Base-by-base conservation (phyloP, 208 protist genomes). In the Acanthamoeba castellanii region DNA sequence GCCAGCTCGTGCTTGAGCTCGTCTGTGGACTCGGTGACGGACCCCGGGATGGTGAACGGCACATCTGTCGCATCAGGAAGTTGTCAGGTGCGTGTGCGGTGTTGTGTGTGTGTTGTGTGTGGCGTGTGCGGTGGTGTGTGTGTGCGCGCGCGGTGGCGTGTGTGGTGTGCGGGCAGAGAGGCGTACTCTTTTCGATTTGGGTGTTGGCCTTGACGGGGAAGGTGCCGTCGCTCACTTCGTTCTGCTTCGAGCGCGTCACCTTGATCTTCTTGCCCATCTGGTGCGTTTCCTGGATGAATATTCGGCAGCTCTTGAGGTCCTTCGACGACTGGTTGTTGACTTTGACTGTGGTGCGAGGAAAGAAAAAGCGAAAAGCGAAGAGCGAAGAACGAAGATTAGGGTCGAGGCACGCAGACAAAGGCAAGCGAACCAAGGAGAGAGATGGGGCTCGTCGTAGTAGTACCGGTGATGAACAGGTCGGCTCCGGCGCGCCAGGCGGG, bases 311-410 rank as follows among this genome's bases (percentile, higher is more conserved):
- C 74, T 82, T 82, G 34, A 82, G 74, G 42, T 82, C 74, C 74
- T 82, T 82, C 20, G 74, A 82, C 74, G 74, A 82, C 74, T 82
- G 74, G 74, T 82, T 82, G 74, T 82, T 82, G 74, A 82, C 20
- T 27, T 82, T 82, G 37, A 82, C 74, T 82, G 42, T n/a, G 27
- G 16, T 5, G 20, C 55, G 50, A n/a, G 20, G 2, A 66, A 11
- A 66, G 25, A 11, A n/a, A 66, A n/a, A 20, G 25, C 20, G 59
- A 66, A 18, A 11, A 11, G 13, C 50, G 7, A 55, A 11, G 16
- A n/a, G 2, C 59, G 59, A 66, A 11, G 20, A 66, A 22, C 11
- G 20, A 66, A 66, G 13, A 6, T 55, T 18, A 55, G 37, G 37
- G 37, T 42, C 2, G 37, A 42, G 37, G 37, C 37, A 1, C 37